Conservation (phyloP, 805 yeast species). For the Cyberlindnera amylophila region DNA sequence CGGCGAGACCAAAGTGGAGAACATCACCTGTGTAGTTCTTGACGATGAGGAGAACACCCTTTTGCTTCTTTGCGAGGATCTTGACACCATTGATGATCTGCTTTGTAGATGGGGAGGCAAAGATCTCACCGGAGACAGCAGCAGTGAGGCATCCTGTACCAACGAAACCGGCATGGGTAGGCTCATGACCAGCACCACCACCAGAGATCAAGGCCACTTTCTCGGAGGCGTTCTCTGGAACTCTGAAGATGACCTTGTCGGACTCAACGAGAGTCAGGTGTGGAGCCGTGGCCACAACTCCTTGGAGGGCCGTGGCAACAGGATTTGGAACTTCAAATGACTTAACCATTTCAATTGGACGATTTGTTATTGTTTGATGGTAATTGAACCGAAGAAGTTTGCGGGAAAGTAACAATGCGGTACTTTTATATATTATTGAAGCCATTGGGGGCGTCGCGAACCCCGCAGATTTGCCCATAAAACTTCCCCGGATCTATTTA, state of each 20-base stretch:
- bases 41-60: constrained; percentile 75
- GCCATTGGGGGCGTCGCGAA: too few species aligned
- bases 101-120: constrained; percentile 92
- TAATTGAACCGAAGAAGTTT: neutral
- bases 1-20: constrained; percentile 87
- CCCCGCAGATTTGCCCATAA: neutral
- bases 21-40: constrained; percentile 96
- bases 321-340: constrained; percentile 39
- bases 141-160: constrained; percentile 80
- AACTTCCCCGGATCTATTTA: constrained; percentile 7
- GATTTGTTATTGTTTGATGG: neutral
- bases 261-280: constrained; percentile 33
- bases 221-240: constrained; percentile 26
- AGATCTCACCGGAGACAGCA: constrained; percentile 88
- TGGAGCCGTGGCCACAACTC: constrained; percentile 36
- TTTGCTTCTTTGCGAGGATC: constrained; percentile 35
- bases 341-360: constrained; percentile 25
- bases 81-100: constrained; percentile 70
- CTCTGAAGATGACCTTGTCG: constrained; percentile 36
- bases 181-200: constrained; percentile 97
- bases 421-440: too few species aligned
- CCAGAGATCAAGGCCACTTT: constrained; percentile 80
- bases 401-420: too few species aligned
- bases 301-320: constrained; percentile 34
- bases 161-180: constrained; percentile 87